Conservation (phyloP, 768 basidiomycete genomes). For the Hericium coralloides region DNA sequence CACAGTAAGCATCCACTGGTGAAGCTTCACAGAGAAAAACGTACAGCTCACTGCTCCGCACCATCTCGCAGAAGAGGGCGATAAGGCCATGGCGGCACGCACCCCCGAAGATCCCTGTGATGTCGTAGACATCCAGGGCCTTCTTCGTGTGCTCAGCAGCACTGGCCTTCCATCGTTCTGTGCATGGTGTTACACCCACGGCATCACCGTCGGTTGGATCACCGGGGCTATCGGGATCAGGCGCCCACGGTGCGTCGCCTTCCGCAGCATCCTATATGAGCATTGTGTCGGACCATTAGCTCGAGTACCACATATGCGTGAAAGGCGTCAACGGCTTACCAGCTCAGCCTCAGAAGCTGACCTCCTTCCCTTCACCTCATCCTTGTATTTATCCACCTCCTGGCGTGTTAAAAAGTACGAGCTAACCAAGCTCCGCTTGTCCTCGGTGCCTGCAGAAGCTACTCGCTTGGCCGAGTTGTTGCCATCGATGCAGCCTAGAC, state of each 20-base stretch:
- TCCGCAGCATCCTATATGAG: background rate
- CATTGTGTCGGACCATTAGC: too few relatives aligned
- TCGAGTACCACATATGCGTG: too few relatives aligned
- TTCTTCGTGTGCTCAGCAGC: background rate
- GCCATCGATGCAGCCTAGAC: background rate
- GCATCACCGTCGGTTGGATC: background rate
- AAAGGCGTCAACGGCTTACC: too few relatives aligned
- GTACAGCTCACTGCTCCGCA: background rate
- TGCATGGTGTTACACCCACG: background rate
- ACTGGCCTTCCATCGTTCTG: background rate
- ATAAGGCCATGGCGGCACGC: background rate
- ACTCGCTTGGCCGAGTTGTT: background rate
- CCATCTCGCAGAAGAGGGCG: background rate
- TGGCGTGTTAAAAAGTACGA: background rate
- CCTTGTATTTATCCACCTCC: background rate
- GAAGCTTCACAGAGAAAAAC: too few relatives aligned
- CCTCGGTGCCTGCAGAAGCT: background rate
- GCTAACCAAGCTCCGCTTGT: background rate
- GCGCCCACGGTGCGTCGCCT: too few relatives aligned
- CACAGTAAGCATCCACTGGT: too few relatives aligned
- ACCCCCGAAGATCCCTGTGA: background rate
- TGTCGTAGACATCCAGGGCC: background rate
- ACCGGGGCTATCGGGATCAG: too few relatives aligned
- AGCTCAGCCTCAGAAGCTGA: background rate
- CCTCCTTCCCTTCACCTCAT: background rate